A percentile compares a stretch with the other conserved stretches of the same genome.
These are phyloP conservation scores for Tricholoma furcatifolium DNA, from an alignment of 768 basidiomycete genomes.

Conservation along the genomic window DNA sequence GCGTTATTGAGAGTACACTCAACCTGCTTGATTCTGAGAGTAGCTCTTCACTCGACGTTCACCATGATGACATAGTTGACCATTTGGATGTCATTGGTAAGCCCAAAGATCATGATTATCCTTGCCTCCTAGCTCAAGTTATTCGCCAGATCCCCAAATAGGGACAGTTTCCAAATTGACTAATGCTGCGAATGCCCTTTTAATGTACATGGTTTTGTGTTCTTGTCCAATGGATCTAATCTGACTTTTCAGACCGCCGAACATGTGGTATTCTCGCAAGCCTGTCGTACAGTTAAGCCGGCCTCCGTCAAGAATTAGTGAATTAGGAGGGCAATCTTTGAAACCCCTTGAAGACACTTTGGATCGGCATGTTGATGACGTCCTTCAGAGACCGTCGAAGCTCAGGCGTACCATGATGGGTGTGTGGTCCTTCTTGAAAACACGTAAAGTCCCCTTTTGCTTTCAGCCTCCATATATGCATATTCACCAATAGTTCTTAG, in stretches of 20 bases:
- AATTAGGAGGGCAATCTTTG: slow-evolving; percentile 22
- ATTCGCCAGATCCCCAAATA: slow-evolving; percentile 62
- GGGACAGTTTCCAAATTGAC: slow-evolving; percentile 73
- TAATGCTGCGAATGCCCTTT: slow-evolving; percentile 77
- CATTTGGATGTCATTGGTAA: slow-evolving; percentile 79
- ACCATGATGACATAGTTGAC: slow-evolving; percentile 81
- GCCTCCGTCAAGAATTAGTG: slow-evolving; percentile 28
- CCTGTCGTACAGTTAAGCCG: slow-evolving; percentile 61
- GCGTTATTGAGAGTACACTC: slow-evolving; percentile 44
- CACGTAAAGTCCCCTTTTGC: slow-evolving; percentile 48
- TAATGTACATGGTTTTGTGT: slow-evolving; percentile 44
- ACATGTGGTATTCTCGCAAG: slow-evolving; percentile 67
- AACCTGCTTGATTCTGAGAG: slow-evolving; percentile 22
- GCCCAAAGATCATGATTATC: slow-evolving; percentile 6
- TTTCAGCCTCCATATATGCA: neutral
- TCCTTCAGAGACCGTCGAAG: slow-evolving; percentile 61
- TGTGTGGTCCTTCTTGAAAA: slow-evolving; percentile 82
- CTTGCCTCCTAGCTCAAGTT: neutral
- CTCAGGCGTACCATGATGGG: slow-evolving; percentile 61
- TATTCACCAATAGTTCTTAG: slow-evolving; percentile 28
- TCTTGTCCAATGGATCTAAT: neutral
- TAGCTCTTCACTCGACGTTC: slow-evolving; percentile 32
- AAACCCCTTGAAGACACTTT: slow-evolving; percentile 45
- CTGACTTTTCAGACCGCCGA: slow-evolving; percentile 52
- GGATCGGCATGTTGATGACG: slow-evolving; percentile 78